Conservation (phyloP, 2,329 filamentous ascomycete species). For the Grosmannia penicillata region DNA sequence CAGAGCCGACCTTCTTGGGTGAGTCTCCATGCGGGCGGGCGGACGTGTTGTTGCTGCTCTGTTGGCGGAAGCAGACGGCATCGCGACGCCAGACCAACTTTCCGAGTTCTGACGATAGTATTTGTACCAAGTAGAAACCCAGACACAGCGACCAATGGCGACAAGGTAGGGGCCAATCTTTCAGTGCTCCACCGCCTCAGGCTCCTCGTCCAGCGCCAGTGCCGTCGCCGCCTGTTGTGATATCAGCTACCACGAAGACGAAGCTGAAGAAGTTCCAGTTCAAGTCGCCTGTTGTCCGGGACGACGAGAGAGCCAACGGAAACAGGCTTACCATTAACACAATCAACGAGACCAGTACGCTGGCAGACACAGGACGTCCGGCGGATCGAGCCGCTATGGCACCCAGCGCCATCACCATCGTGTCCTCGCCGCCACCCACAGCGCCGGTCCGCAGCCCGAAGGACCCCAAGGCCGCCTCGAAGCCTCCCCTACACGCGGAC, state of each 20-base stretch:
- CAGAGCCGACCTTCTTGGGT: constrained; percentile 11
- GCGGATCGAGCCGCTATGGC: too few species aligned
- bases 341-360: too few species aligned
- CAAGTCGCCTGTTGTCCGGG: constrained; percentile 18
- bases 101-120: too few species aligned
- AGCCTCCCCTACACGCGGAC: too few species aligned
- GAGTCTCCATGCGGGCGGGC: not conserved
- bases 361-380: too few species aligned
- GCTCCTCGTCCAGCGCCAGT: constrained; percentile 16
- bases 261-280: constrained; percentile 46
- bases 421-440: too few species aligned
- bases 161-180: constrained; percentile 36
- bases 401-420: too few species aligned
- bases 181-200: constrained; percentile 15
- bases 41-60: too few species aligned
- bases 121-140: constrained; percentile 7
- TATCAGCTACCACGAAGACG: constrained; percentile 44
- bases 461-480: constrained; percentile 1
- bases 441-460: too few species aligned
- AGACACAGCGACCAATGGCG: constrained; percentile 34
- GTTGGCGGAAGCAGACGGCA: too few species aligned
- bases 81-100: too few species aligned
- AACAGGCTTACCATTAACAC: not conserved
- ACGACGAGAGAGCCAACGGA: not conserved
- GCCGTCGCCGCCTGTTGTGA: constrained; percentile 25